Evolutionary conservation across 768 basidiomycete species (phyloP).

Genomic region (Pisolithus tinctorius): DNA sequence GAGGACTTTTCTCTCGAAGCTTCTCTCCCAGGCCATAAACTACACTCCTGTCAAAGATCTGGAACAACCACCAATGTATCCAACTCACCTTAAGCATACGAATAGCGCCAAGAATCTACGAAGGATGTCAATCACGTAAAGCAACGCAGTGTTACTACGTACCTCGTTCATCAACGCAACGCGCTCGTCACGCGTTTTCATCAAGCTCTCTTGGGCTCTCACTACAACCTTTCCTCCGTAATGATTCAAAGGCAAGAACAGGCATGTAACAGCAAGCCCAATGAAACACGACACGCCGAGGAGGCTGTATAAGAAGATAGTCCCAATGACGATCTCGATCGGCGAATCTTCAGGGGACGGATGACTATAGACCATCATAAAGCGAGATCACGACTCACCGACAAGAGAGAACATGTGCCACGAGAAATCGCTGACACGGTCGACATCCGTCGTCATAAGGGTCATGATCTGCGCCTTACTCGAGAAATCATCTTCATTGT

Average conservation of each 20-base stretch:
- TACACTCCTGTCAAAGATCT: conserved; percentile 17
- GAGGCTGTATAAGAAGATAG: conserved; percentile 68
- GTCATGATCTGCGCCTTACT: conserved; percentile 86
- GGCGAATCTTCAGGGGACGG: conserved; percentile 50
- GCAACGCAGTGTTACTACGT: conserved; percentile 3
- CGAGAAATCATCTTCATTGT: conserved; percentile 50
- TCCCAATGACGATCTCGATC: conserved; percentile 70
- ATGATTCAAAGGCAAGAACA: conserved; percentile 77
- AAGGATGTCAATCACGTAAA: background rate
- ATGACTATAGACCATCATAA: background rate
- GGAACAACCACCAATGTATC: background rate
- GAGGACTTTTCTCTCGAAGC: conserved; percentile 71
- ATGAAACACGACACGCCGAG: conserved; percentile 75
- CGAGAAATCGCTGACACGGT: conserved; percentile 79
- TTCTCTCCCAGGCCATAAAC: conserved; percentile 96
- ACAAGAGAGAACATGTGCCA: conserved; percentile 74
- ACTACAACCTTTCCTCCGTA: conserved; percentile 76
- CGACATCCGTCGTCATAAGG: conserved; percentile 92
- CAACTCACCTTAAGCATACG: conserved; percentile 71
- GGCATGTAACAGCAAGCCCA: conserved; percentile 69
- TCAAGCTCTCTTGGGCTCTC: conserved; percentile 72
- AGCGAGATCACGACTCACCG: conserved; percentile 34
- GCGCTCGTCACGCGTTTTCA: conserved; percentile 90
- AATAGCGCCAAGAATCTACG: conserved; percentile 72
- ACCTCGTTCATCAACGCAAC: conserved; percentile 88